Percentiles rank a stretch among this genome's conserved stretches.
Evolutionary conservation across 2,329 filamentous ascomycete genomes (phyloP).

Genomic region (Aspergillus awamori): DNA sequence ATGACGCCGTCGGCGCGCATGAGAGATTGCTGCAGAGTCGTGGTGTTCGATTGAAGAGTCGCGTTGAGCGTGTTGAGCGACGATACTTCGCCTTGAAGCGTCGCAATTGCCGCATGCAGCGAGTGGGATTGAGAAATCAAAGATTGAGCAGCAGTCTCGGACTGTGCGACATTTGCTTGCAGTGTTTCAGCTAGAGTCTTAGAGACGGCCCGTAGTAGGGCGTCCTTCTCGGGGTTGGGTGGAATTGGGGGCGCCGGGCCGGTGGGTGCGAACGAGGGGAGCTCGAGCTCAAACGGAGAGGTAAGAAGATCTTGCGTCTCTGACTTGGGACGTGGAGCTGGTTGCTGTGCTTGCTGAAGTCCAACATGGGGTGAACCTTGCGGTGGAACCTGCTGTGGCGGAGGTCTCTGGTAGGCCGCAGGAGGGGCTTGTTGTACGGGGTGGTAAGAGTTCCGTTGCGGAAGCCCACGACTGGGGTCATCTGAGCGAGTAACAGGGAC

Average conservation of each 20-base stretch:
- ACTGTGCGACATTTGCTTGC: slow-evolving; percentile 69
- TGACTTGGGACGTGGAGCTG: slow-evolving; percentile 32
- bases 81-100: slow-evolving; percentile 72
- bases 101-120: slow-evolving; percentile 69
- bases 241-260: slow-evolving; percentile 79
- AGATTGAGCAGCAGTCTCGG: slow-evolving; percentile 72
- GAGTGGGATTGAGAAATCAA: slow-evolving; percentile 78
- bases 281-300: slow-evolving; percentile 62
- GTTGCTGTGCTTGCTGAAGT: slow-evolving; percentile 21
- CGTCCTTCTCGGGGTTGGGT: slow-evolving; percentile 93
- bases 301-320: slow-evolving; percentile 62
- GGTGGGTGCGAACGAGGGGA: slow-evolving; percentile 50
- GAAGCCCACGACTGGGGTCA: slow-evolving; percentile 15
- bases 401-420: slow-evolving; percentile 34
- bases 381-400: slow-evolving; percentile 22
- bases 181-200: slow-evolving; percentile 69
- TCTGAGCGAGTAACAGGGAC: slow-evolving; percentile 16
- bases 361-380: slow-evolving; percentile 30
- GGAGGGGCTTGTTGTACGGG: slow-evolving; percentile 26
- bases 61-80: slow-evolving; percentile 71
- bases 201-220: slow-evolving; percentile 76
- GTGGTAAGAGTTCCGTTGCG: slow-evolving; percentile 23
- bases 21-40: slow-evolving; percentile 75
- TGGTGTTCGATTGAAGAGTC: slow-evolving; percentile 74
- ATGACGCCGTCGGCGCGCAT: slow-evolving; percentile 78